These are phyloP conservation scores for Penicillium sp. DNA, from an alignment of 2,329 filamentous ascomycete species.

Conservation along the genomic window DNA sequence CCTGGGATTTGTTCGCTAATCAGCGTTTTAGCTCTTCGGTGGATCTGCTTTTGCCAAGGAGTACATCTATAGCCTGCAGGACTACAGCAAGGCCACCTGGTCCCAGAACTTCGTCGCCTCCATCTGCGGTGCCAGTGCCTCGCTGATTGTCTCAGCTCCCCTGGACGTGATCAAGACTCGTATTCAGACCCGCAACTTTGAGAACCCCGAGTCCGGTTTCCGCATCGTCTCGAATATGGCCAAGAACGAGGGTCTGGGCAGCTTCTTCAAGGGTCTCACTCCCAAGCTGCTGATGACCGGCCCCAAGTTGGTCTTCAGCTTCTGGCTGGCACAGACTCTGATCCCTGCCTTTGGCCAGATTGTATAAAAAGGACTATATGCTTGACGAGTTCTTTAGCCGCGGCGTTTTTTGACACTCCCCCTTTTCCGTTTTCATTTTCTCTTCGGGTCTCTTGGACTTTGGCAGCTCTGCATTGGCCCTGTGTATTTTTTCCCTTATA, in stretches of 20 bases:
- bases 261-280: conserved; percentile 96
- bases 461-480: conserved; percentile 7
- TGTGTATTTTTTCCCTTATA: conserved; percentile 18
- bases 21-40: conserved; percentile 69
- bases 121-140: conserved; percentile 88
- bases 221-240: conserved; percentile 89
- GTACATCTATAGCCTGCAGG: conserved; percentile 79
- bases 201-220: conserved; percentile 92
- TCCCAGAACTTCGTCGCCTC: conserved; percentile 96
- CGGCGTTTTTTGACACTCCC: conserved; percentile 20
- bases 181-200: conserved; percentile 98
- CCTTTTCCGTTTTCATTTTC: conserved; percentile 8
- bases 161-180: conserved; percentile 97
- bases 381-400: conserved; percentile 18
- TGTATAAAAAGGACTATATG: conserved; percentile 43
- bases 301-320: conserved; percentile 97
- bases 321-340: conserved; percentile 97
- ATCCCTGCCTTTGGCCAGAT: conserved; percentile 84
- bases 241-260: conserved; percentile 74
- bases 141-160: conserved; percentile 91
- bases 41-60: conserved; percentile 97
- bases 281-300: conserved; percentile 99
- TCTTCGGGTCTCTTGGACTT: conserved; percentile 8
- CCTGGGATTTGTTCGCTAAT: conserved; percentile 1
- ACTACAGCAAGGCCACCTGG: conserved; percentile 96